Evolutionary conservation across 805 yeast genomes (phyloP), one percentile per base, ranked within the genome.

Genomic region (Ascoidea rubescens): DNA sequence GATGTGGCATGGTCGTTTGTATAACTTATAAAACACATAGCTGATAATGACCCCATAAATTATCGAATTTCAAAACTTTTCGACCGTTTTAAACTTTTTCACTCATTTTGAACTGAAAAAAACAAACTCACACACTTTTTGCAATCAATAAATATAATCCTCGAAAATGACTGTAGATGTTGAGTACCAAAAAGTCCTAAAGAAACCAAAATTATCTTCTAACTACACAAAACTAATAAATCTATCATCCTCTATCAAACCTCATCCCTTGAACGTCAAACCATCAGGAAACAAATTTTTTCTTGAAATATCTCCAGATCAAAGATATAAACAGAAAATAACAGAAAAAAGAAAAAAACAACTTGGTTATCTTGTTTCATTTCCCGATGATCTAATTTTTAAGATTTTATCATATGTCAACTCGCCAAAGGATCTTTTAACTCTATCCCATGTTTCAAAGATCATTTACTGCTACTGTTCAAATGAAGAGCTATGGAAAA

Each of bases 401-500:
- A 71, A 72, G 5, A 63, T 85, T 1, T 55, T 87, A 4, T 67
- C 74, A 1, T 72, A 67, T 50, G 56, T 89, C 2, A 70, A 71
- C 21, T 70, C 71, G 44, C 70, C 77, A 0, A 51, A 56, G 0
- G 79, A 82, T 45, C 65, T 89, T 51, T 60, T 72, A 52, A 68
- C 66, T 32, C 59, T 87, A 31, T 73, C 83, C 46, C 78, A 75
- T 51, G 66, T 80, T 2, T 86, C 95, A 3, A 74, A 84, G 54
- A 72, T 81, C 5, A 65, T 84, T 61, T 87, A 82, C 64, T 95
- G 91, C 0, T 84, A 77, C 62, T 61, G 80, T 10, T 80, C 79
- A 61, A 84, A 80, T 60, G 96, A 88, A 57, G 96, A 88, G 50
- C 58, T 84, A 30, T 89, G 96, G 96, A 84, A 83, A 59, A 74